phyloP scores from a whole-genome alignment of 73 alveolate genomes.

The Tetrahymena elliotti region DNA sequence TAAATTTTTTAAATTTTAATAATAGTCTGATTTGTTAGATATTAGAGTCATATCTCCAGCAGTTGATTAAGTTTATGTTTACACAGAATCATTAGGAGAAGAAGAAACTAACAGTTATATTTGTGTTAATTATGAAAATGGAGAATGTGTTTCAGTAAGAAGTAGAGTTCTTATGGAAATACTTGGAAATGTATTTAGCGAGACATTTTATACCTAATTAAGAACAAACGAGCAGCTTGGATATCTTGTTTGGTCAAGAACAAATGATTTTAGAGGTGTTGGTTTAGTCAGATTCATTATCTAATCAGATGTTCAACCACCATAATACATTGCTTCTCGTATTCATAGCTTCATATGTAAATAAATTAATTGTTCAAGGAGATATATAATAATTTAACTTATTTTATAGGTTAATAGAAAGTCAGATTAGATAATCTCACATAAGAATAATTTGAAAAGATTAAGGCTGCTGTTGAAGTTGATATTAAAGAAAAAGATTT shows the following conservation, averaged over 20 bases:
- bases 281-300: slow-evolving; percentile 3
- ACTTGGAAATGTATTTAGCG: neutral
- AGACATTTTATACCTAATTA: slow-evolving; percentile 7
- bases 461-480: neutral
- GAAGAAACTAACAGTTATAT: neutral
- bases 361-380: neutral
- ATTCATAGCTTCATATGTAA: neutral
- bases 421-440: neutral
- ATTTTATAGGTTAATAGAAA: neutral
- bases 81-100: neutral
- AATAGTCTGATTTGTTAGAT: neutral
- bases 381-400: neutral
- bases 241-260: slow-evolving; percentile 7
- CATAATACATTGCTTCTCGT: neutral
- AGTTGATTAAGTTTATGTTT: neutral
- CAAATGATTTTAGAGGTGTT: slow-evolving; percentile 22
- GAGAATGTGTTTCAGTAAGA: neutral
- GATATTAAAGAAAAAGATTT: neutral
- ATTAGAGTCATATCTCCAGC: neutral
- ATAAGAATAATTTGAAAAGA: neutral
- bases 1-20: too few species aligned
- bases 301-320: slow-evolving; percentile 16
- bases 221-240: slow-evolving; percentile 40
- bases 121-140: neutral
- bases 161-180: neutral